Conservation (phyloP, 164 flowering plant genomes). For the Berberis vulgaris region DNA sequence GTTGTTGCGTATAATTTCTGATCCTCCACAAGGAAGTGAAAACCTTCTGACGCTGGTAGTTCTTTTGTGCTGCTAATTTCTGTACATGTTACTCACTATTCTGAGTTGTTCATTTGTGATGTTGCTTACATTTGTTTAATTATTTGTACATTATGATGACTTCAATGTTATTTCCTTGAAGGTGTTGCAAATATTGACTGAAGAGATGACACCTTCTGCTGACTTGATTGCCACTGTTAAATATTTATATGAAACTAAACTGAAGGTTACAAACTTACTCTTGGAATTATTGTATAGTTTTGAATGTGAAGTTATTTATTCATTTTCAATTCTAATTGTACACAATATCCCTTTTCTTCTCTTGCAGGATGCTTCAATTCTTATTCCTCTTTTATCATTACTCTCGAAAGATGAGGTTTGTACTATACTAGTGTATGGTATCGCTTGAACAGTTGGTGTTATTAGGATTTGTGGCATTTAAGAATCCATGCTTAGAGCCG, state of each 20-base stretch:
- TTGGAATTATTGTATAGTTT: neutral
- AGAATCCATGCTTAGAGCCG: no score
- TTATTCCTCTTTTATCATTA: constrained; percentile 82
- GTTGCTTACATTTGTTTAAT: neutral
- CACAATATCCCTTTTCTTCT: constrained; percentile 7
- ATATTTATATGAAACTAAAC: constrained; percentile 81
- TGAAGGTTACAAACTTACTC: constrained; percentile 49
- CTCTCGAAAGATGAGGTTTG: constrained; percentile 85
- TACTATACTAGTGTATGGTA: neutral
- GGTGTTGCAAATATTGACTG: constrained; percentile 81
- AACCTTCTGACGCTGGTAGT: constrained; percentile 74
- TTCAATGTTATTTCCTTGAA: constrained; percentile 21
- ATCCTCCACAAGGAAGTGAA: constrained; percentile 96
- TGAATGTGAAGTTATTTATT: neutral
- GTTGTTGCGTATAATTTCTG: constrained; percentile 68
- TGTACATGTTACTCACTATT: neutral
- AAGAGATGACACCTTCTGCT: constrained; percentile 65
- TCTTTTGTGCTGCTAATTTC: neutral
- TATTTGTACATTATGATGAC: constrained; percentile 7
- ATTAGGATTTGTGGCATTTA: no score
- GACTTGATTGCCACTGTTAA: constrained; percentile 76
- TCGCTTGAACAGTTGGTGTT: neutral
- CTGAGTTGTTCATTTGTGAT: neutral
- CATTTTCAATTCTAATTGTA: constrained; percentile 8
- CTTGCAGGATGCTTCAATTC: constrained; percentile 87